phyloP scores from a whole-genome alignment of 2,329 filamentous ascomycete species.

The Botrytis pseudocinerea region DNA sequence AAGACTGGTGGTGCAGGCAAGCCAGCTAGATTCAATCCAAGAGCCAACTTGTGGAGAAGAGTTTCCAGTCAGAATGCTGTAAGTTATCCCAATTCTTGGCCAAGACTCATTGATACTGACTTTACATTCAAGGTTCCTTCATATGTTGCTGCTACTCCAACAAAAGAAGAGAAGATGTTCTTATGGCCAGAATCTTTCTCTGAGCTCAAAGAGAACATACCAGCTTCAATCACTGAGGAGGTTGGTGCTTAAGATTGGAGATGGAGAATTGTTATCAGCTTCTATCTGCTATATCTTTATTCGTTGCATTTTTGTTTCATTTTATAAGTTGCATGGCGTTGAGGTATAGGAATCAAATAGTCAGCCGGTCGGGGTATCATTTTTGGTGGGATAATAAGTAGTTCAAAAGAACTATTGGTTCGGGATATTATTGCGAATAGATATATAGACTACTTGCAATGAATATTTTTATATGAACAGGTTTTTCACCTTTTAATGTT shows the following conservation, averaged over 20 bases:
- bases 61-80: constrained; percentile 58
- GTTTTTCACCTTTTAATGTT: background rate
- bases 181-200: constrained; percentile 62
- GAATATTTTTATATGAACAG: background rate
- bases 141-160: constrained; percentile 53
- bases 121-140: constrained; percentile 43
- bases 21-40: constrained; percentile 64
- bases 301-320: background rate
- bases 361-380: background rate
- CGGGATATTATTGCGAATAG: background rate
- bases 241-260: background rate
- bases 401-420: background rate
- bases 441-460: background rate
- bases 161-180: constrained; percentile 61
- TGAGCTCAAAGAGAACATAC: constrained; percentile 34
- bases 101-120: constrained; percentile 11
- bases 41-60: constrained; percentile 67
- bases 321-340: constrained; percentile 8
- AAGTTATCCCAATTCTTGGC: constrained; percentile 20
- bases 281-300: background rate
- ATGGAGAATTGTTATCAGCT: background rate
- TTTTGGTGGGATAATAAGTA: background rate
- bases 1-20: constrained; percentile 61
- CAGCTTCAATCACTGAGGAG: background rate
- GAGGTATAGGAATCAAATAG: constrained; percentile 1